These are phyloP conservation scores for Furcasterigmium furcatum DNA, from an alignment of 2,329 filamentous ascomycete species.

Conservation along the genomic window DNA sequence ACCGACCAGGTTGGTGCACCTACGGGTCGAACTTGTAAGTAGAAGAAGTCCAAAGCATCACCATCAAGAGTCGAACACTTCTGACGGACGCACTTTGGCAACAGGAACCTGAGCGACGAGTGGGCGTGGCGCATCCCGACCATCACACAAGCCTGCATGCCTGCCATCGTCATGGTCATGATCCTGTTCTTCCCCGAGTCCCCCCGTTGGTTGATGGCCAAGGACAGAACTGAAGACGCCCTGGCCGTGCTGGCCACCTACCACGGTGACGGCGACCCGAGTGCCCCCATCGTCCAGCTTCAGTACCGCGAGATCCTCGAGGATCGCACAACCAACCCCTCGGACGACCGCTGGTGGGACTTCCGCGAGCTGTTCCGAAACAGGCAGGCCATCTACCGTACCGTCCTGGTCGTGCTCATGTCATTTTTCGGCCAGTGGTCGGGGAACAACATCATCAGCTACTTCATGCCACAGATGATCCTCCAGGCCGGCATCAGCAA, in stretches of 20 bases:
- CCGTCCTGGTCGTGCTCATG: constrained; percentile 48
- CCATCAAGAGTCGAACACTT: no score
- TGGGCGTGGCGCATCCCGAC: constrained; percentile 59
- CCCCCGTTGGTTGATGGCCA: constrained; percentile 67
- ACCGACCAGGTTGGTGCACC: constrained; percentile 50
- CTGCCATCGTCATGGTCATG: constrained; percentile 46
- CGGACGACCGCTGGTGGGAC: constrained; percentile 59
- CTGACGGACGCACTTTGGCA: neutral
- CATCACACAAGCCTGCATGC: constrained; percentile 41
- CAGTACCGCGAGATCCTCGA: constrained; percentile 56
- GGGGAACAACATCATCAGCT: constrained; percentile 39
- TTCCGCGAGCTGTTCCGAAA: constrained; percentile 51
- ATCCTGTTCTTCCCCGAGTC: constrained; percentile 71
- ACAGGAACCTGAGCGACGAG: constrained; percentile 18
- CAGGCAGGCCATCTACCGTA: constrained; percentile 40
- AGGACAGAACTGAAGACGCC: constrained; percentile 54
- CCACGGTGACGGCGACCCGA: constrained; percentile 54
- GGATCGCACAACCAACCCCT: constrained; percentile 39
- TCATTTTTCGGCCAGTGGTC: constrained; percentile 48
- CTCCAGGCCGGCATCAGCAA: constrained; percentile 34
- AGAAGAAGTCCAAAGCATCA: neutral
- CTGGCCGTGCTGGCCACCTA: constrained; percentile 56
- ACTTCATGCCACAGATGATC: constrained; percentile 40
- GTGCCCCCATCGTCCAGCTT: constrained; percentile 48
- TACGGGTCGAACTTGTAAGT: constrained; percentile 27